These are phyloP conservation scores for Coemansia sp. DNA, from an alignment of 192 early-diverging fungal genomes.

Conservation along the genomic window DNA sequence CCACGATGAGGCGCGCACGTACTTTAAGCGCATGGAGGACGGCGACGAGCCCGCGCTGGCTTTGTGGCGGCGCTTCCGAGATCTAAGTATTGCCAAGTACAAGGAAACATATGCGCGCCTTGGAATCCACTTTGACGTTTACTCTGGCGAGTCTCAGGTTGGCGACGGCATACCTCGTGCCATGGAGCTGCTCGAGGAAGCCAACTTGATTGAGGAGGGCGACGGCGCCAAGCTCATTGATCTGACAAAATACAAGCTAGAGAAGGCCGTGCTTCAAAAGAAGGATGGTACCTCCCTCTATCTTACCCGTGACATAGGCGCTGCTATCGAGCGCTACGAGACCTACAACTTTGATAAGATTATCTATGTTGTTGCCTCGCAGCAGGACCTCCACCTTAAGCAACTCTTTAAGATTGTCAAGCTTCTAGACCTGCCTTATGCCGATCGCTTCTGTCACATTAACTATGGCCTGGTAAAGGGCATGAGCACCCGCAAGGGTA, in stretches of 20 bases:
- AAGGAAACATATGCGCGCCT: constrained; percentile 86
- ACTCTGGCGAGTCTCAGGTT: constrained; percentile 94
- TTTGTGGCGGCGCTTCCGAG: constrained; percentile 87
- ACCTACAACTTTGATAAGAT: constrained; percentile 88
- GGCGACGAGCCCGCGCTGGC: constrained; percentile 76
- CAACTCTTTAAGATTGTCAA: constrained; percentile 94
- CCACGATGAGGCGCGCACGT: constrained; percentile 82
- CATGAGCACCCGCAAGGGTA: constrained; percentile 97
- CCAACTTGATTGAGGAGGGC: constrained; percentile 65
- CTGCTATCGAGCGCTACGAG: constrained; percentile 85
- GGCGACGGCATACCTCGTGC: constrained; percentile 67
- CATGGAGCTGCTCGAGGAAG: constrained; percentile 68
- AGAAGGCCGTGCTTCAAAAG: constrained; percentile 80
- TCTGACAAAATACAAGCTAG: constrained; percentile 80
- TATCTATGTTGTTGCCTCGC: constrained; percentile 87
- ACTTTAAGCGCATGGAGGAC: constrained; percentile 94
- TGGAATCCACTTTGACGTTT: constrained; percentile 90
- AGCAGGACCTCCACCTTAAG: constrained; percentile 89
- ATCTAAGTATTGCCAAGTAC: constrained; percentile 89
- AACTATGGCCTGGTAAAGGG: constrained; percentile 92
- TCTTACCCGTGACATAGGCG: constrained; percentile 95
- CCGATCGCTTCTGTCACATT: constrained; percentile 81
- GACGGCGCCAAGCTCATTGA: constrained; percentile 87
- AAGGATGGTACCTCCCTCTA: constrained; percentile 92
- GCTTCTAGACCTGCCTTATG: constrained; percentile 78